phyloP scores from a whole-genome alignment of 2,329 filamentous ascomycete genomes.

The Akanthomyces lecanii region DNA sequence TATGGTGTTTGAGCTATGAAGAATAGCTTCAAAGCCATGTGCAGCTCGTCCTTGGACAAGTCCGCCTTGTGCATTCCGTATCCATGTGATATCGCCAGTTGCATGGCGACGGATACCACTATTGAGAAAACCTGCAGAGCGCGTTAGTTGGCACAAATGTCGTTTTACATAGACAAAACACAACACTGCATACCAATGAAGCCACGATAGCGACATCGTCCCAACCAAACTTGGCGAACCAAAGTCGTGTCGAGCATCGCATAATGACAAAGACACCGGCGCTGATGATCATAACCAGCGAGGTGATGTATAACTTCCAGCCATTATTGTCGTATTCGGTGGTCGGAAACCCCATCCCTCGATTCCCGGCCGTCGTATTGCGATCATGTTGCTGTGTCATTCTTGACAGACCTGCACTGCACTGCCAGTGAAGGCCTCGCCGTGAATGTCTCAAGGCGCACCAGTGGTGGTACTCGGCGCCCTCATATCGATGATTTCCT shows the following conservation, averaged over 20 bases:
- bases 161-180: background rate
- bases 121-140: constrained; percentile 27
- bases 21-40: constrained; percentile 33
- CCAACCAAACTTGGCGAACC: constrained; percentile 30
- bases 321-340: constrained; percentile 33
- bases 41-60: constrained; percentile 27
- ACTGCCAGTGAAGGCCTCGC: background rate
- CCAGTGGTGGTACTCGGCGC: background rate
- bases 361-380: constrained; percentile 1
- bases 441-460: background rate
- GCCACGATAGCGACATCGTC: constrained; percentile 37
- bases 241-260: constrained; percentile 32
- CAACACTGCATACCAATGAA: constrained; percentile 28
- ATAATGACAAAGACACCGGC: constrained; percentile 32
- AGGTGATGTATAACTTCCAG: constrained; percentile 31
- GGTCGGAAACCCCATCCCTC: constrained; percentile 25
- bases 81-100: constrained; percentile 34
- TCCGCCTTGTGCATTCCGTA: constrained; percentile 37
- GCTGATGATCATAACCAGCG: constrained; percentile 32
- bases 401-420: background rate
- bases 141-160: background rate
- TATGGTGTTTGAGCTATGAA: constrained; percentile 46
- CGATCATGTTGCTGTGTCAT: background rate
- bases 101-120: constrained; percentile 31
- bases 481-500: constrained; percentile 3